Conservation (phyloP, 495 filamentous ascomycete genomes). For the Staphylotrichum tortipilum region DNA sequence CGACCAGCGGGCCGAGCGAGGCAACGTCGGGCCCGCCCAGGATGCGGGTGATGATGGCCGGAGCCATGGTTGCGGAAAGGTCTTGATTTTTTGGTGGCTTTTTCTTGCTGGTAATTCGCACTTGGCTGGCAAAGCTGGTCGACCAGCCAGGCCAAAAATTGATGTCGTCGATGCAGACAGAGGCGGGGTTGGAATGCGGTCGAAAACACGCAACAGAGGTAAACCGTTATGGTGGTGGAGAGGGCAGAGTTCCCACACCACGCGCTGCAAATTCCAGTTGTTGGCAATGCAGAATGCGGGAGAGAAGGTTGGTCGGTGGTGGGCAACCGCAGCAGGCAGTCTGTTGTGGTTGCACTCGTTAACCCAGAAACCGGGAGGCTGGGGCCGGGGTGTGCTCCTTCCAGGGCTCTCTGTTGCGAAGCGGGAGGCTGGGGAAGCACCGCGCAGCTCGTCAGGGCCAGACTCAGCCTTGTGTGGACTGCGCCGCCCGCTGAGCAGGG, state of each 20-base stretch:
- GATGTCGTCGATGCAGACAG: conserved; percentile 1
- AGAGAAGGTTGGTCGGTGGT: too few relatives aligned
- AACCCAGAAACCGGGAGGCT: conserved; percentile 26
- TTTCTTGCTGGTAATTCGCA: neutral
- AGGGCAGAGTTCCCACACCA: neutral
- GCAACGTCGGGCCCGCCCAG: conserved; percentile 15
- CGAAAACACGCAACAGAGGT: neutral
- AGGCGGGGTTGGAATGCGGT: neutral
- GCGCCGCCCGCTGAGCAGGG: neutral
- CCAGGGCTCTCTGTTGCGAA: neutral
- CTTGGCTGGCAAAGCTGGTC: conserved; percentile 20
- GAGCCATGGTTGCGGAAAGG: conserved; percentile 20
- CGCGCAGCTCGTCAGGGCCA: neutral
- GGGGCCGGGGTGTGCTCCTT: conserved; percentile 3
- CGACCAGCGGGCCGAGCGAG: conserved; percentile 34
- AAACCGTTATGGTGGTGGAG: neutral
- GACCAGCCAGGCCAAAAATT: conserved; percentile 19
- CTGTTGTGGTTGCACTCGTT: conserved; percentile 16
- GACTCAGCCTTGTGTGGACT: conserved; percentile 1
- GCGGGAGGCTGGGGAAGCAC: neutral
- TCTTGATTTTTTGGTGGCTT: conserved; percentile 3
- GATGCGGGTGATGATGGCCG: conserved; percentile 18
- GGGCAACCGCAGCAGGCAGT: neutral
- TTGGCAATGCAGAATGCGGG: neutral
- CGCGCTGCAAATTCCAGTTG: neutral